Evolutionary conservation across 2,329 filamentous ascomycete species (phyloP), one percentile per base, ranked within the genome.

Genomic region (Didymella arachidicola): DNA sequence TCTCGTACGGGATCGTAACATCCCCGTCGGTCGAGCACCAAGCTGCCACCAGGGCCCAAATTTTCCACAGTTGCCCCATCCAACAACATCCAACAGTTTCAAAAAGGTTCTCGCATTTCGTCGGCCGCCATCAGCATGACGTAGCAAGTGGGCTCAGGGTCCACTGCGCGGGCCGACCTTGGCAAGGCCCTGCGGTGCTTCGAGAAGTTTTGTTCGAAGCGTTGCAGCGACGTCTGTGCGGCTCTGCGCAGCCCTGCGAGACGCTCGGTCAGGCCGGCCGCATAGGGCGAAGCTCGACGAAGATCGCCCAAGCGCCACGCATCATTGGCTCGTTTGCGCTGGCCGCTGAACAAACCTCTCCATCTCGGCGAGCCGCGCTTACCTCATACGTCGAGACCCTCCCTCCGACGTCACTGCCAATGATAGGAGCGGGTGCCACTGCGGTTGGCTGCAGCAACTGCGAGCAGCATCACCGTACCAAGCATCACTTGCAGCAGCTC

Each of bases 11-110:
- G 58, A 58, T 69, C 66, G 65, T 60, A 60, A n/a, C 38, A 49
- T 57, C 57, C 57, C 57, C 63, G 57, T 49, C 44, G 56, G 38
- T 49, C 55, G 43, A 58, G 48, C 43, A 47, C 53, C 30, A 41
- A 22, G 18, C 38, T 41, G 38, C 38, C 38, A 41, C 38, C 43
- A 39, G 32, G 56, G 34, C 50, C 45, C 56, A 26, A 66, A 65
- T 51, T 63, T 63, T 54, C 62, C 67, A 67, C 57, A 61, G 57
- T 63, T 54, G 59, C 62, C 64, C 66, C 66, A 49, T 59, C 56
- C 56, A 59, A 54, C 56, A 54, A 59, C 59, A 68, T 71, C 70
- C 71, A 73, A 72, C 70, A 69, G 71, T 73, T 73, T 72, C 70
- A 69, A 54, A 39, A 57, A 47, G 34, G 29, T 50, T 45, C 43